phyloP scores from a whole-genome alignment of 139 green algal species.

The Spirogloea muscicola region DNA sequence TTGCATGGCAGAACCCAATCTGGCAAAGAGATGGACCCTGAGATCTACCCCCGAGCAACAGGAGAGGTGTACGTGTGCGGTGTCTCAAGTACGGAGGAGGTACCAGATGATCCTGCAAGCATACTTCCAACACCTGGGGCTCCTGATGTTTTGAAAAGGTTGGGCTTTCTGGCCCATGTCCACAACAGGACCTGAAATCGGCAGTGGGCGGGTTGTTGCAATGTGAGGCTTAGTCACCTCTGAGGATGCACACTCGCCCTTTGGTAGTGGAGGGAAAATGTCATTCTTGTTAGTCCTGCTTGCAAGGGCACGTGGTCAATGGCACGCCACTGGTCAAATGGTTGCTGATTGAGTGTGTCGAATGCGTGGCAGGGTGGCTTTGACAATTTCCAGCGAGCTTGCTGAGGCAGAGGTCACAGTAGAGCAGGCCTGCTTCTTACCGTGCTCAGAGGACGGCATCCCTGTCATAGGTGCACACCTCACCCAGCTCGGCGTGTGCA shows the following conservation, averaged over 20 bases:
- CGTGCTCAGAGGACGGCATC: conserved; percentile 45
- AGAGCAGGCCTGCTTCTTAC: conserved; percentile 42
- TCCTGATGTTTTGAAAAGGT: conserved; percentile 2
- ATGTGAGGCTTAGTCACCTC: no score
- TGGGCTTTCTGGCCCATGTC: no score
- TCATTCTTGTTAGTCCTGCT: no score
- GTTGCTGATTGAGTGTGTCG: no score
- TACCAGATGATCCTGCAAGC: conserved; percentile 26
- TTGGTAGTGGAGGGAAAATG: no score
- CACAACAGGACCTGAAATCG: no score
- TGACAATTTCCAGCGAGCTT: conserved; percentile 20
- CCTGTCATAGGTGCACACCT: conserved; percentile 48
- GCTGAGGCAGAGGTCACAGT: conserved; percentile 1
- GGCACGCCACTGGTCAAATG: no score
- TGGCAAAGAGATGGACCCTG: conserved; percentile 20
- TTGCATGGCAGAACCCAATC: no score
- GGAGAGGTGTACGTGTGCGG: conserved; percentile 48
- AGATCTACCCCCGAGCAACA: conserved; percentile 43
- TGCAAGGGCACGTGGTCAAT: no score
- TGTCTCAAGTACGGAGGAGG: conserved; percentile 16
- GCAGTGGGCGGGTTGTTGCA: no score
- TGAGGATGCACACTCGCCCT: no score
- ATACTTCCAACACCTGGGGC: conserved; percentile 11
- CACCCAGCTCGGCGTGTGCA: no score
- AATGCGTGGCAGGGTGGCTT: conserved; percentile 18